These are phyloP conservation scores for Citrus hindsii DNA, from an alignment of 345 rosid species.

Conservation along the genomic window DNA sequence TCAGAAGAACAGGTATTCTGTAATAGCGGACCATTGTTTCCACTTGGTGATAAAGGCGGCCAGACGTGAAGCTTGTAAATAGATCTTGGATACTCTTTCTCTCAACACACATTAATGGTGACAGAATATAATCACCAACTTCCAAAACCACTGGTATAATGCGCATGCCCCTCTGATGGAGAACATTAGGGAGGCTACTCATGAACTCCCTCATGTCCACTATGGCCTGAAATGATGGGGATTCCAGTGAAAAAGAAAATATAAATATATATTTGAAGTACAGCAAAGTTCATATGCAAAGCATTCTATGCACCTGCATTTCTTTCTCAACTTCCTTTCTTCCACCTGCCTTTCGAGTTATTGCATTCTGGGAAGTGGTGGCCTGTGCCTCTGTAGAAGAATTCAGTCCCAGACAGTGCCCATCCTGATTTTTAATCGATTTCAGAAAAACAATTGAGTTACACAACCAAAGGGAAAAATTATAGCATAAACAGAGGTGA, in stretches of 20 bases:
- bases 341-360: constrained; percentile 95
- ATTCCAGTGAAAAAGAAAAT: background rate
- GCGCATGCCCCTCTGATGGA: constrained; percentile 93
- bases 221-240: constrained; percentile 51
- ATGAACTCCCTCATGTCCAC: constrained; percentile 99
- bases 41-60: constrained; percentile 91
- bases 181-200: constrained; percentile 99
- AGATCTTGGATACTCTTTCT: constrained; percentile 97
- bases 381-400: constrained; percentile 47
- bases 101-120: constrained; percentile 85
- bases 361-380: constrained; percentile 71
- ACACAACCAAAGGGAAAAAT: background rate
- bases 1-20: constrained; percentile 90
- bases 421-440: constrained; percentile 44
- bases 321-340: constrained; percentile 85
- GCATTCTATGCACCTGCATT: constrained; percentile 55
- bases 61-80: constrained; percentile 87
- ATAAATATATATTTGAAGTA: background rate
- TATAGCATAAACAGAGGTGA: background rate
- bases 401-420: constrained; percentile 56
- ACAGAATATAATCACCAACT: constrained; percentile 92
- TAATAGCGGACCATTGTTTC: constrained; percentile 92
- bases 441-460: background rate
- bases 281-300: constrained; percentile 7
- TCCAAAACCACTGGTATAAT: constrained; percentile 89